Evolutionary conservation across 2,329 filamentous ascomycete genomes (phyloP).

Genomic region (Botrytis paeoniae): DNA sequence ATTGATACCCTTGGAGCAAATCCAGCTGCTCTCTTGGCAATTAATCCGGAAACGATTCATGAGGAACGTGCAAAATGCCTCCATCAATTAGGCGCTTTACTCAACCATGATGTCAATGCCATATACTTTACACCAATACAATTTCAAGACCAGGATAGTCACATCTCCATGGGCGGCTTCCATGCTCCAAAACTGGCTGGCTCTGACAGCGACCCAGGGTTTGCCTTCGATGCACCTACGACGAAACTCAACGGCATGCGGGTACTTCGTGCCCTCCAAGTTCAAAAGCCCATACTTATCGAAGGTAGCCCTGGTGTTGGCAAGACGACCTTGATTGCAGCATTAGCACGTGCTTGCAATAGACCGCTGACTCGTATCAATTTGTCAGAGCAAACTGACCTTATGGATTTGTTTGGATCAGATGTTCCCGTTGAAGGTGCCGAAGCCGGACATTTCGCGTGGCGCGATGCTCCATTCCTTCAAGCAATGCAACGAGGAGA

Average conservation of each 20-base stretch:
- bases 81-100: slow-evolving; percentile 64
- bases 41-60: slow-evolving; percentile 65
- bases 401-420: slow-evolving; percentile 96
- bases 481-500: slow-evolving; percentile 95
- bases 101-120: slow-evolving; percentile 58
- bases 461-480: slow-evolving; percentile 93
- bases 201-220: slow-evolving; percentile 54
- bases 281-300: slow-evolving; percentile 85
- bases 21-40: slow-evolving; percentile 79
- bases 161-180: slow-evolving; percentile 73
- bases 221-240: slow-evolving; percentile 85
- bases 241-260: slow-evolving; percentile 88
- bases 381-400: slow-evolving; percentile 92
- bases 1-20: slow-evolving; percentile 95
- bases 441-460: slow-evolving; percentile 84
- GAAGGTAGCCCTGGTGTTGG: slow-evolving; percentile 98
- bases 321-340: slow-evolving; percentile 90
- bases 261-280: slow-evolving; percentile 82
- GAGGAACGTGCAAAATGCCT: slow-evolving; percentile 73
- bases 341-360: slow-evolving; percentile 75
- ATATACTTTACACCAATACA: slow-evolving; percentile 64
- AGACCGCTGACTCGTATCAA: slow-evolving; percentile 90
- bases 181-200: slow-evolving; percentile 53
- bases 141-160: slow-evolving; percentile 52
- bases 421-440: slow-evolving; percentile 95